Evolutionary conservation across 352 stramenopile species (phyloP).

Genomic region (Nothophytophthora sp.): DNA sequence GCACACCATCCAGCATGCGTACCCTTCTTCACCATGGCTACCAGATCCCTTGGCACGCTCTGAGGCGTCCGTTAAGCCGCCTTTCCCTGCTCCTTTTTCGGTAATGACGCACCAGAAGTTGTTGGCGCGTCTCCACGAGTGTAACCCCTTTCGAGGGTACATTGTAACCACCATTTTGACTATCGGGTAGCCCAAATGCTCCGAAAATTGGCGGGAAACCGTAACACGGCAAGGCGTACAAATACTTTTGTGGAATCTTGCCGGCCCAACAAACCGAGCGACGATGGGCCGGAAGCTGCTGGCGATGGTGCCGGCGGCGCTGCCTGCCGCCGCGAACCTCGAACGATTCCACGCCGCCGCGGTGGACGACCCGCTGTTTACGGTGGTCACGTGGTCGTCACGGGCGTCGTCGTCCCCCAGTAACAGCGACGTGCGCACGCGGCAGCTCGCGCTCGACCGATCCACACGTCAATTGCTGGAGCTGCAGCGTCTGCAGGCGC

Average conservation of each 20-base stretch:
- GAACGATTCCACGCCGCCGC: constrained; percentile 73
- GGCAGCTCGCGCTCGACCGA: constrained; percentile 58
- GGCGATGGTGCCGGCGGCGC: constrained; percentile 41
- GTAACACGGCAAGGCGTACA: constrained; percentile 1
- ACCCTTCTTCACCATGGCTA: constrained; percentile 35
- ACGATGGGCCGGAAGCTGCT: constrained; percentile 51
- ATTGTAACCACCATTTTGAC: too few relatives aligned
- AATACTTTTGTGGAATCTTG: too few relatives aligned
- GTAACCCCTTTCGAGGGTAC: too few relatives aligned
- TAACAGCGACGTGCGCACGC: constrained; percentile 22
- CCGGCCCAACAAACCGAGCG: too few relatives aligned
- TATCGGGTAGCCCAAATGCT: constrained; percentile 4
- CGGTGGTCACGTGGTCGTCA: constrained; percentile 51
- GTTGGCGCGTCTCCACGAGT: constrained; percentile 4
- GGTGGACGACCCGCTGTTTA: constrained; percentile 46
- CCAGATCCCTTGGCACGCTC: too few relatives aligned
- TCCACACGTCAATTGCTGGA: constrained; percentile 44
- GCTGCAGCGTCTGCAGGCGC: constrained; percentile 56
- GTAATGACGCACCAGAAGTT: constrained; percentile 7
- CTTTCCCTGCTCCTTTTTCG: background rate
- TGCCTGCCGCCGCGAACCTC: constrained; percentile 38
- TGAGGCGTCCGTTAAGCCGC: too few relatives aligned
- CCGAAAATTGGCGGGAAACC: constrained; percentile 24
- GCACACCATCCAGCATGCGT: background rate
- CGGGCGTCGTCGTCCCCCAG: background rate